phyloP scores from a whole-genome alignment of 179 eudicot species.

The Spinacia oleracea region DNA sequence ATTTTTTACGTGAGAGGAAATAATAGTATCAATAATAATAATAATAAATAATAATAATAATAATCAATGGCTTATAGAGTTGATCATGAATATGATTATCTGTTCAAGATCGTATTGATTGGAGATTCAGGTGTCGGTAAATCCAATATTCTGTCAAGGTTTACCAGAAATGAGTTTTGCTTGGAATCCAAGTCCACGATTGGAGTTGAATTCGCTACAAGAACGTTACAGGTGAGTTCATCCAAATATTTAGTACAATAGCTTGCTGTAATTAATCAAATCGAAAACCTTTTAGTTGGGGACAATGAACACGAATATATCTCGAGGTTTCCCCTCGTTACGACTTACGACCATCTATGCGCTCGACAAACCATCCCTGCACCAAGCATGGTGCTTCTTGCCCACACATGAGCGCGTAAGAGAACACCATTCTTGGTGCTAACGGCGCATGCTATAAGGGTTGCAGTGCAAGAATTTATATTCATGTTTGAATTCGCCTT shows the following conservation, averaged over 20 bases:
- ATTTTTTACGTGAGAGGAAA: not conserved
- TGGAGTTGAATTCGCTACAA: conserved; percentile 39
- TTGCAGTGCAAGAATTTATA: not conserved
- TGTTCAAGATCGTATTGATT: conserved; percentile 37
- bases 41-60: not conserved
- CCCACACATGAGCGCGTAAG: not conserved
- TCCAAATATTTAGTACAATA: not conserved
- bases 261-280: not conserved
- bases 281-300: not conserved
- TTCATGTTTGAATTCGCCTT: not conserved
- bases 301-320: too few species aligned
- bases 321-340: too few species aligned
- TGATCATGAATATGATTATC: conserved; percentile 37
- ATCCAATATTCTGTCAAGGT: conserved; percentile 38
- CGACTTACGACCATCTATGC: too few species aligned
- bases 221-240: conserved; percentile 35
- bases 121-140: conserved; percentile 42
- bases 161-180: conserved; percentile 37
- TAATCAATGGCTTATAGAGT: conserved; percentile 30
- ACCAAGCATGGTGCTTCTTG: too few species aligned
- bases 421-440: not conserved
- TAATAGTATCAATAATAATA: not conserved
- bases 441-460: not conserved
- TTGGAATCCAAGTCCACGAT: conserved; percentile 41
- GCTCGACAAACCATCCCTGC: too few species aligned